Evolutionary conservation across 805 yeast species (phyloP).

Genomic region (Grigorovia jiainica): DNA sequence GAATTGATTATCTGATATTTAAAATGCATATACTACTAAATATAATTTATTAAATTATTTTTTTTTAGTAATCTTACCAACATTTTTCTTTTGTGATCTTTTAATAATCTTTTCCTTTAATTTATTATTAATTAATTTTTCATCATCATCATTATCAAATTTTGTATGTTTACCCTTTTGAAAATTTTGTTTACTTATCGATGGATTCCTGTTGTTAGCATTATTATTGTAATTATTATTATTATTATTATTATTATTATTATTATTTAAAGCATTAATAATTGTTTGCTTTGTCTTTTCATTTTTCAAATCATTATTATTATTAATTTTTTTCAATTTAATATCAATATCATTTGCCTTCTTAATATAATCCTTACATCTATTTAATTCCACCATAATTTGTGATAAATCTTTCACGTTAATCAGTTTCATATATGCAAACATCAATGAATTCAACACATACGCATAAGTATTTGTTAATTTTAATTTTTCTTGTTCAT

Average conservation of each 20-base stretch:
- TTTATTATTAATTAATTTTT: not conserved
- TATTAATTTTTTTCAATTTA: slow-evolving; percentile 6
- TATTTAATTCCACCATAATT: slow-evolving; percentile 53
- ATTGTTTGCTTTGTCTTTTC: slow-evolving; percentile 39
- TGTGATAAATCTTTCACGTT: slow-evolving; percentile 29
- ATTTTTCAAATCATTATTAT: slow-evolving; percentile 18
- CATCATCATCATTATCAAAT: slow-evolving; percentile 27
- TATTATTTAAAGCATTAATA: slow-evolving; percentile 31
- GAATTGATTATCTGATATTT: no score
- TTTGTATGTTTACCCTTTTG: slow-evolving; percentile 43
- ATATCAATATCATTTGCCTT: slow-evolving; percentile 31
- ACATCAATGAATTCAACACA: slow-evolving; percentile 23
- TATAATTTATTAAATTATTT: not conserved
- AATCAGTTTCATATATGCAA: slow-evolving; percentile 22
- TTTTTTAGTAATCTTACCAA: not conserved
- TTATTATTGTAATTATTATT: slow-evolving; percentile 1
- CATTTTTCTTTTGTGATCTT: not conserved
- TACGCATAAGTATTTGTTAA: slow-evolving; percentile 22
- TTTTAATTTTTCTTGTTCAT: slow-evolving; percentile 18
- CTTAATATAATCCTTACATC: slow-evolving; percentile 62
- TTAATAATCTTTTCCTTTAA: not conserved
- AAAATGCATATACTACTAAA: no score
- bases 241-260: no score
- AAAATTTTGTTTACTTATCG: slow-evolving; percentile 44
- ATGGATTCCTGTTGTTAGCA: no score